Evolutionary conservation across 495 filamentous ascomycete species (phyloP).

Genomic region (Aspergillus mulundensis): DNA sequence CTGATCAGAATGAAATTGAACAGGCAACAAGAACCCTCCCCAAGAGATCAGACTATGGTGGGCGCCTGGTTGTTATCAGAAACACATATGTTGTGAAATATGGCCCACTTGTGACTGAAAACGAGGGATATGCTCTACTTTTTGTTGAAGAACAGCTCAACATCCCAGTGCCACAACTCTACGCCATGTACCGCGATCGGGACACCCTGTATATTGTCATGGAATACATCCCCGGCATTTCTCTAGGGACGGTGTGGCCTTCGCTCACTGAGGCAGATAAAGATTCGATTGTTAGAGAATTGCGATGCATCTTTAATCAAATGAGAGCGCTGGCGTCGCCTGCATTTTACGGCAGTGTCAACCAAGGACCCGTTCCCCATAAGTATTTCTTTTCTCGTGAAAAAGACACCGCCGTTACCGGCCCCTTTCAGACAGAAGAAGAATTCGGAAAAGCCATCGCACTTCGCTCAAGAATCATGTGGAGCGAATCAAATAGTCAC

Average conservation of each 20-base stretch:
- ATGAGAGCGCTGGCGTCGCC: conserved; percentile 28
- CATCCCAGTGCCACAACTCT: conserved; percentile 15
- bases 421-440: conserved; percentile 30
- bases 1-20: conserved; percentile 20
- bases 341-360: conserved; percentile 25
- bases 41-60: too few relatives aligned
- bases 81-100: too few relatives aligned
- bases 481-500: conserved; percentile 17
- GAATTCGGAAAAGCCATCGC: conserved; percentile 27
- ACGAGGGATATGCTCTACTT: too few relatives aligned
- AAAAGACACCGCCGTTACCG: conserved; percentile 22
- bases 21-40: conserved; percentile 5
- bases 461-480: conserved; percentile 24
- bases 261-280: conserved; percentile 23
- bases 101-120: too few relatives aligned
- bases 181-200: conserved; percentile 17
- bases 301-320: conserved; percentile 25
- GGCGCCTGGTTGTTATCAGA: too few relatives aligned
- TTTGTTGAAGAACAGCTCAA: too few relatives aligned
- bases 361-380: conserved; percentile 26
- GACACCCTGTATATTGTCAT: conserved; percentile 19
- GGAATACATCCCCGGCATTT: conserved; percentile 19
- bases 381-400: conserved; percentile 28
- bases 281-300: conserved; percentile 18
- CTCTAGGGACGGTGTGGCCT: conserved; percentile 15